Evolutionary conservation across 345 rosid genomes (phyloP), one percentile per base, ranked within the genome.

Genomic region (Citrus unshiu): DNA sequence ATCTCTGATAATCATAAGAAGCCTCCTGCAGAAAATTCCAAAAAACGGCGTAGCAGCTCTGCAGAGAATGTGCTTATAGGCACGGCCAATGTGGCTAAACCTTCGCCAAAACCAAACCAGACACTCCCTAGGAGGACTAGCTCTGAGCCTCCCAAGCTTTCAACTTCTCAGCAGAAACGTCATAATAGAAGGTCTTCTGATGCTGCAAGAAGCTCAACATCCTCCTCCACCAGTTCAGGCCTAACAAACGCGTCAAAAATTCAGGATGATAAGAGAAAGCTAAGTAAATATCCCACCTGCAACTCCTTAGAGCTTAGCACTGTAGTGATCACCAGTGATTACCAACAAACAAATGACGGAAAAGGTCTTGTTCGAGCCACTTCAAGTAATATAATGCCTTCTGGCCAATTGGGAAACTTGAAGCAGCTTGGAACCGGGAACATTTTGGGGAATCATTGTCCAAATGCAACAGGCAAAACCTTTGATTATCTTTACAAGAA

Each of bases 341-440:
- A 30, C 74, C 78, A 65, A 16, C 62, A 71, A 40, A 40, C 77
- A 57, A 78, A 68, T 51, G 83, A 79, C 34, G 32, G 40, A 10
- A 89, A 82, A 71, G 77, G 83, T 58, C 79, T 85, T 9, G 74
- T 73, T 79, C 86, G 82, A 54, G 75, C 85, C n/a, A 78, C 86
- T 72, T 85, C 91, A 0, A 73, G 87, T 70, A 82, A 85, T 60
- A 39, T 83, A 46, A 78, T 65, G 84, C 74, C 79, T 19, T 30
- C 16, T 22, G 81, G 89, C 68, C 83, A 78, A 32, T 64, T 86
- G 86, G 89, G 89, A 3, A 86, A 88, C 78, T 39, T 84, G 77
- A 82, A 79, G 78, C 90, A 79, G 78, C 74, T 46, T 0, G 74
- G 82, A 57, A 34, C 75, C 29, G 84, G 81, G 24, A 61, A 37